Evolutionary conservation across 1,139 yeast species (phyloP).

Genomic region (Taphrina deformans): DNA sequence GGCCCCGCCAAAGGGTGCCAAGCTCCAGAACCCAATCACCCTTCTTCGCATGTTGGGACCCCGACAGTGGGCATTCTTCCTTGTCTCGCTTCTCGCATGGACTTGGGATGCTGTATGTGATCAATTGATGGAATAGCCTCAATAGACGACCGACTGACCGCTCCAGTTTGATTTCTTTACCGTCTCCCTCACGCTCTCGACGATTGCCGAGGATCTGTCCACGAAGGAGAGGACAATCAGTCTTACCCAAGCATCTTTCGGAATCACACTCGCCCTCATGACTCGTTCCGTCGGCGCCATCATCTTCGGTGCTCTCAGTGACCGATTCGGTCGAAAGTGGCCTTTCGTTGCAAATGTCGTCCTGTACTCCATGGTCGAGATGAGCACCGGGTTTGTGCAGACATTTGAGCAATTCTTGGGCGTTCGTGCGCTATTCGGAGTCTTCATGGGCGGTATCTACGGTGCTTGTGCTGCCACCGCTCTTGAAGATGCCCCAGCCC

Average conservation of each 20-base stretch:
- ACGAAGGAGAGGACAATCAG: constrained; percentile 58
- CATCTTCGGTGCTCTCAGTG: constrained; percentile 65
- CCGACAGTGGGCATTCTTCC: constrained; percentile 63
- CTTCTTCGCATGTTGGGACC: constrained; percentile 49
- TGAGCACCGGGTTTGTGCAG: constrained; percentile 70
- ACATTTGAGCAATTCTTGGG: constrained; percentile 62
- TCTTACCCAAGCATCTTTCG: constrained; percentile 54
- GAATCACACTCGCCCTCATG: constrained; percentile 64
- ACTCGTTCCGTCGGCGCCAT: constrained; percentile 64
- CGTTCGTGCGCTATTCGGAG: constrained; percentile 68
- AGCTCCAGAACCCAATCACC: constrained; percentile 11
- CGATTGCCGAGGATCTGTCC: constrained; percentile 57
- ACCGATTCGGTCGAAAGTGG: constrained; percentile 71
- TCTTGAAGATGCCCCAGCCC: constrained; percentile 67
- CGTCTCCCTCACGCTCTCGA: constrained; percentile 58
- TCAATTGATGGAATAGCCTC: too few species aligned
- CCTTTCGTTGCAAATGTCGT: constrained; percentile 60
- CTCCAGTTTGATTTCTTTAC: constrained; percentile 65
- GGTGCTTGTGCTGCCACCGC: constrained; percentile 70
- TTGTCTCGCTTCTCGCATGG: constrained; percentile 70
- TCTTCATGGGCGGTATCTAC: constrained; percentile 70
- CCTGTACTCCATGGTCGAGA: constrained; percentile 60
- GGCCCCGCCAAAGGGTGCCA: constrained; percentile 8
- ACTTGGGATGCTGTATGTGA: constrained; percentile 60
- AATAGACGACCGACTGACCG: too few species aligned